Conservation (phyloP, 495 filamentous ascomycete genomes). For the Lasiosphaeria hispida region DNA sequence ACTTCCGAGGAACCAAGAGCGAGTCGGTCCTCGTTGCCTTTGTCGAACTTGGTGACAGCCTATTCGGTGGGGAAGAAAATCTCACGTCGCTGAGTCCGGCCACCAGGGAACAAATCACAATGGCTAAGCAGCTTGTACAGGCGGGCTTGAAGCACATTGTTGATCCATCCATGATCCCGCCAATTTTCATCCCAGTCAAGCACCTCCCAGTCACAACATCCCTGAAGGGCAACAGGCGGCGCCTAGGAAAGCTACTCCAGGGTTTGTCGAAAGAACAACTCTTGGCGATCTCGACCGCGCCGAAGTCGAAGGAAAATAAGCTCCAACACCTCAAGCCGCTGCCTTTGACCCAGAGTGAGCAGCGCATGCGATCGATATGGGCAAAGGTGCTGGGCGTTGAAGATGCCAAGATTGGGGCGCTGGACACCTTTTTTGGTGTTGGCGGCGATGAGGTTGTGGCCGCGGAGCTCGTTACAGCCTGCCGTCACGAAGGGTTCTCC, state of each 20-base stretch:
- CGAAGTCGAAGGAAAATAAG: conserved; percentile 34
- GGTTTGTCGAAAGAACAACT: conserved; percentile 41
- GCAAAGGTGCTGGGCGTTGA: conserved; percentile 39
- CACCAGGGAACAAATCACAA: conserved; percentile 37
- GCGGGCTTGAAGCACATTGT: conserved; percentile 34
- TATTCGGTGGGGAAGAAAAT: conserved; percentile 33
- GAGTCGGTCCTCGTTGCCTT: conserved; percentile 41
- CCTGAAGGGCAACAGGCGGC: conserved; percentile 40
- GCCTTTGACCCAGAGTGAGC: conserved; percentile 42
- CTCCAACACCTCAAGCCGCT: conserved; percentile 38
- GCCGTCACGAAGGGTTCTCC: conserved; percentile 34
- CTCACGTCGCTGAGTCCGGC: conserved; percentile 29
- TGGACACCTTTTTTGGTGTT: conserved; percentile 43
- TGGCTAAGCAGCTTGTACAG: conserved; percentile 39
- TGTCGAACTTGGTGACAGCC: conserved; percentile 43
- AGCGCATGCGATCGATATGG: conserved; percentile 45
- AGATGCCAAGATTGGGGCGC: conserved; percentile 36
- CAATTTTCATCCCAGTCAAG: conserved; percentile 43
- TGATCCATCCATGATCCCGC: conserved; percentile 36
- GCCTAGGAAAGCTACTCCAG: conserved; percentile 40
- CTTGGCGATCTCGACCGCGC: conserved; percentile 30
- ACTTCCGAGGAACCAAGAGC: conserved; percentile 38
- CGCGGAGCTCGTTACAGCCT: conserved; percentile 39
- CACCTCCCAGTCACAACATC: conserved; percentile 43
- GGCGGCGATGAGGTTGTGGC: conserved; percentile 45